Percentiles rank a stretch among this genome's conserved stretches.
Evolutionary conservation across 73 alveolate genomes (phyloP).

Genomic region (Stentor coeruleus): DNA sequence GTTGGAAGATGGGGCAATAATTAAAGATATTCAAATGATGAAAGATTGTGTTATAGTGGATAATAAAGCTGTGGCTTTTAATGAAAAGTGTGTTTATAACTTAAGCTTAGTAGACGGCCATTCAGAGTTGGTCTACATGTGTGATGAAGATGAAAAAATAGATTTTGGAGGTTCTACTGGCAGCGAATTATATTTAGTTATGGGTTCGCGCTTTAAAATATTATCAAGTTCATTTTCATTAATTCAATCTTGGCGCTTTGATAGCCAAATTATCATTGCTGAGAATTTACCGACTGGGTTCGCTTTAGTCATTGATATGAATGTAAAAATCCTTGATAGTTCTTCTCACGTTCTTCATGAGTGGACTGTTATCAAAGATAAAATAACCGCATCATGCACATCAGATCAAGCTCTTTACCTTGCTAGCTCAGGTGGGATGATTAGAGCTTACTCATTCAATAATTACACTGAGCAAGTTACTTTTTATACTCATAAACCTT

Average conservation of each 20-base stretch:
- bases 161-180: background rate
- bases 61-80: background rate
- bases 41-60: background rate
- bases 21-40: background rate
- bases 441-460: background rate
- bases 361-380: background rate
- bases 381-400: too few species aligned
- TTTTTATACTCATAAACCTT: background rate
- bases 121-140: background rate
- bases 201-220: background rate
- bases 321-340: background rate
- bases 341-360: background rate
- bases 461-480: background rate
- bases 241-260: background rate
- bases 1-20: background rate
- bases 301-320: too few species aligned
- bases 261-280: background rate
- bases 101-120: background rate
- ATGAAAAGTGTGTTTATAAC: background rate
- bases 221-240: background rate
- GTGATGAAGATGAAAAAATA: background rate
- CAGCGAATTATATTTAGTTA: too few species aligned
- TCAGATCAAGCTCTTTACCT: too few species aligned
- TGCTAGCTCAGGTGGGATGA: too few species aligned
- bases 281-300: background rate